Evolutionary conservation across 1,284 basidiomycete genomes (phyloP), one percentile per base, ranked within the genome.

Genomic region (Pseudozyma tsukubaensis): DNA sequence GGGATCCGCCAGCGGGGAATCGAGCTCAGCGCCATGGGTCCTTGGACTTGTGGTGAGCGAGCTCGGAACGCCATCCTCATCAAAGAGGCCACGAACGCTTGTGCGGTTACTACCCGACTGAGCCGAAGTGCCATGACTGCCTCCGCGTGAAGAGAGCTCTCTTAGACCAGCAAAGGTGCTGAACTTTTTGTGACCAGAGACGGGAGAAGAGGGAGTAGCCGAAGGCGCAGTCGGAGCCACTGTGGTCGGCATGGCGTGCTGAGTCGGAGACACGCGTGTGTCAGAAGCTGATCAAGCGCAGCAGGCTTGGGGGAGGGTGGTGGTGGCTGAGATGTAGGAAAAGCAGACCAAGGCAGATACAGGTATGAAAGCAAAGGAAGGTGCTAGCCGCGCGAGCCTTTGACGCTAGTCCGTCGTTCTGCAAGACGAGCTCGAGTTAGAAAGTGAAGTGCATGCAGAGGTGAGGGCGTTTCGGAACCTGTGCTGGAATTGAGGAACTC

Each of bases 1-100:
- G 29, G 53, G 45, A n/a, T 61, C 79, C 53, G 89, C 81, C 8
- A 88, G 86, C 5, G 87, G 86, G 35, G 74, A 81, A 40, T 85
- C 86, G 44, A 88, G 83, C 76, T 89, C 89, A 4, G 42, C 62
- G 42, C 69, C 70, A 2, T 14, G 32, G 24, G 40, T 13, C 14
- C 32, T 54, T 4, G 62, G 59, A 36, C 67, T 69, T 19, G 53
- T 52, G 13, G 42, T 61, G 58, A 57, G 49, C 18, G 59, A 64
- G 36, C 35, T 43, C 8, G 55, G 44, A n/a, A 49, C 36, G 45
- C 60, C 65, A 34, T 68, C 57, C 13, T 65, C 54, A 44, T 69
- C 77, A 53, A 79, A 76, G 29, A 77, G 56, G 29, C 77, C 77
- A 44, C 78, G 73, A 11, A 77, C 53, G 60, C 75, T 72, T 44